A percentile compares a stretch with the other conserved stretches of the same genome.
Conservation (phyloP, 2,329 filamentous ascomycete species). For the Aspergillus candidus region DNA sequence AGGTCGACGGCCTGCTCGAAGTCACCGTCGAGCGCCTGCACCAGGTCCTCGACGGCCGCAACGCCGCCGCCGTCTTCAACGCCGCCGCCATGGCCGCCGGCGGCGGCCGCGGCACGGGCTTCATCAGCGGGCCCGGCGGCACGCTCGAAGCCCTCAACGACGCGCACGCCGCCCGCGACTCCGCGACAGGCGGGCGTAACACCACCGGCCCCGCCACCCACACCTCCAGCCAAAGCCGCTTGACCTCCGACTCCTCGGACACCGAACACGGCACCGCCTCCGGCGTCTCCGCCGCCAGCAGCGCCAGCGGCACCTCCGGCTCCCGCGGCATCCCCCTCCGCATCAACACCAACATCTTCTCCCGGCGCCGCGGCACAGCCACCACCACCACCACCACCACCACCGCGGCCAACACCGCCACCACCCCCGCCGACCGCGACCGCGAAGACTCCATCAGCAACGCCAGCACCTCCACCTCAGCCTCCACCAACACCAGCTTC, state of each 20-base stretch:
- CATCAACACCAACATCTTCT: slow-evolving; percentile 35
- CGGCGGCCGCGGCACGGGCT: slow-evolving; percentile 76
- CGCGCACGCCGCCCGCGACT: slow-evolving; percentile 21
- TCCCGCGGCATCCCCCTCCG: slow-evolving; percentile 32
- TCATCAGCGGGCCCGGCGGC: slow-evolving; percentile 49
- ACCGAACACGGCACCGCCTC: slow-evolving; percentile 30
- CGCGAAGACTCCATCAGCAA: slow-evolving; percentile 38
- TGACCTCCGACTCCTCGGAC: slow-evolving; percentile 36
- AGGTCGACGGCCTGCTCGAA: slow-evolving; percentile 85
- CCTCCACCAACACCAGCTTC: slow-evolving; percentile 34
- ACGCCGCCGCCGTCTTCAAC: slow-evolving; percentile 95
- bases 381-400: slow-evolving; percentile 7
- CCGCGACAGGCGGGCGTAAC: slow-evolving; percentile 9
- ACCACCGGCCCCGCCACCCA: slow-evolving; percentile 17
- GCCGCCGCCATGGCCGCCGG: slow-evolving; percentile 97
- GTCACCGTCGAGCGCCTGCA: slow-evolving; percentile 89
- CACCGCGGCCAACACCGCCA: slow-evolving; percentile 24
- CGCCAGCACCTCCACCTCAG: slow-evolving; percentile 33
- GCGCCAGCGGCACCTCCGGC: slow-evolving; percentile 18
- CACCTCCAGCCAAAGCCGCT: slow-evolving; percentile 23
- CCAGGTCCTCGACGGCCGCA: slow-evolving; percentile 80
- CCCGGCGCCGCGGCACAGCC: slow-evolving; percentile 16
- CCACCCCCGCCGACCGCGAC: slow-evolving; percentile 23
- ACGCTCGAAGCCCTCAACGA: slow-evolving; percentile 40
- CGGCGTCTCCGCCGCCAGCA: slow-evolving; percentile 22